These are phyloP conservation scores for Melastoma candidum DNA, from an alignment of 441 rosid species.

Conservation along the genomic window DNA sequence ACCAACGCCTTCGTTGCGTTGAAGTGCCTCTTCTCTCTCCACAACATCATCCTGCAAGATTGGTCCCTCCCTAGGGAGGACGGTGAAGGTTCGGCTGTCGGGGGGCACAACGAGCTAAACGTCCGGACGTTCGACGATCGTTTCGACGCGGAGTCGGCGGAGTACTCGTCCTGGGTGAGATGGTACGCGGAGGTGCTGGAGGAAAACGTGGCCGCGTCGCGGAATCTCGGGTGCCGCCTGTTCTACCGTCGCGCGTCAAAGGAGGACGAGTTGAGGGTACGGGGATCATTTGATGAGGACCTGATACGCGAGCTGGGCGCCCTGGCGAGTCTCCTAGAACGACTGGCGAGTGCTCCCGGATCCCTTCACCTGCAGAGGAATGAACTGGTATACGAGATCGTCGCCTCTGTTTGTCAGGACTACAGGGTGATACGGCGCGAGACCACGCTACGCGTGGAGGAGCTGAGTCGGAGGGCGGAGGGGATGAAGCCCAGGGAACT, in stretches of 20 bases:
- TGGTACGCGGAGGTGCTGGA: conserved; percentile 18
- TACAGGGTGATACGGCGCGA: conserved; percentile 11
- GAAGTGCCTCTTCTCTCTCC: conserved; percentile 13
- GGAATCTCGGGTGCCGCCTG: conserved; percentile 7
- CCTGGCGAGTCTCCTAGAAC: conserved; percentile 7
- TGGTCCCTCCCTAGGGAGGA: background rate
- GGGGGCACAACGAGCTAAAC: conserved; percentile 14
- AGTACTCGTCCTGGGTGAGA: conserved; percentile 13
- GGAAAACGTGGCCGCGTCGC: conserved; percentile 8
- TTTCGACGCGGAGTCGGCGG: conserved; percentile 12
- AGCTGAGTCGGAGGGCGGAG: conserved; percentile 9
- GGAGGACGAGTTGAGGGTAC: too few species aligned
- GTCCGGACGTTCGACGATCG: conserved; percentile 11
- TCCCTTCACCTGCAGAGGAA: conserved; percentile 10
- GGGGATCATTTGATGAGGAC: background rate
- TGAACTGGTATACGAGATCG: conserved; percentile 14
- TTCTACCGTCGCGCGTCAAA: too few species aligned
- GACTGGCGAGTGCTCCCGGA: conserved; percentile 3
- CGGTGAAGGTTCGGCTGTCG: conserved; percentile 3
- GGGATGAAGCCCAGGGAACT: conserved; percentile 6
- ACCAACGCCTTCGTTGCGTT: conserved; percentile 16
- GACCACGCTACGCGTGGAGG: conserved; percentile 3
- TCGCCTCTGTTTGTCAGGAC: conserved; percentile 12
- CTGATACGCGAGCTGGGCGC: conserved; percentile 9
- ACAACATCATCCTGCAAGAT: conserved; percentile 11